Evolutionary conservation across 495 filamentous ascomycete species (phyloP).

Genomic region (Aspergillus heteromorphus): DNA sequence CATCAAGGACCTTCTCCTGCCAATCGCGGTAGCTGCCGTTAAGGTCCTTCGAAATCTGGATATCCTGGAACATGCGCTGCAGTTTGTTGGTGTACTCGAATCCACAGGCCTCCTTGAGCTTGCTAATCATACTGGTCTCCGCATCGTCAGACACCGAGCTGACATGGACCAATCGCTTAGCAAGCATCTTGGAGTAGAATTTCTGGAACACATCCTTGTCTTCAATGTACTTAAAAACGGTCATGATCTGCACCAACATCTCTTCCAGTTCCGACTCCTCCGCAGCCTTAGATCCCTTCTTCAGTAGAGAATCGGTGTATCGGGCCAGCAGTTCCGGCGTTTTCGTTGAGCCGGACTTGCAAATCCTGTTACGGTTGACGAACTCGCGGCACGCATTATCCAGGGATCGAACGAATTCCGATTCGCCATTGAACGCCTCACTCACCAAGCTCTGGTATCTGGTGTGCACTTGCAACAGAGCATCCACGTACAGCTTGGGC

Average conservation of each 20-base stretch:
- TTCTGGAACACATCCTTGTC: conserved; percentile 99
- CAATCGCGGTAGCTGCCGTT: conserved; percentile 78
- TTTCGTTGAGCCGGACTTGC: conserved; percentile 83
- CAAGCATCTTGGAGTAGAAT: conserved; percentile 96
- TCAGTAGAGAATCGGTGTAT: conserved; percentile 89
- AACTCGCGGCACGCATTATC: conserved; percentile 98
- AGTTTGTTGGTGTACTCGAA: conserved; percentile 99
- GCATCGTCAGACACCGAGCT: conserved; percentile 95
- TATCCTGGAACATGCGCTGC: conserved; percentile 99
- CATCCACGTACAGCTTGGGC: conserved; percentile 94
- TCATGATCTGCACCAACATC: conserved; percentile 94
- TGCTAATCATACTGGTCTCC: conserved; percentile 98
- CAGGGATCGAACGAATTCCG: conserved; percentile 92
- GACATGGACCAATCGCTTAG: conserved; percentile 88
- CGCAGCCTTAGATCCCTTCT: conserved; percentile 83
- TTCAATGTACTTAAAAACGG: conserved; percentile 99
- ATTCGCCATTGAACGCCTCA: conserved; percentile 88
- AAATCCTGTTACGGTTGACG: conserved; percentile 93
- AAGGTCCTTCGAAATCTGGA: conserved; percentile 96
- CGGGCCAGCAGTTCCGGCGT: conserved; percentile 93
- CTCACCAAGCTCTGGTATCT: conserved; percentile 89
- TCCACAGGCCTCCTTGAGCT: conserved; percentile 96
- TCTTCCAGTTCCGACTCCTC: conserved; percentile 92
- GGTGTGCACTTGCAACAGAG: conserved; percentile 87
- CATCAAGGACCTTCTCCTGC: conserved; percentile 56